These are phyloP conservation scores for Lumnitzera racemosa DNA, from an alignment of 345 rosid species.

Conservation along the genomic window DNA sequence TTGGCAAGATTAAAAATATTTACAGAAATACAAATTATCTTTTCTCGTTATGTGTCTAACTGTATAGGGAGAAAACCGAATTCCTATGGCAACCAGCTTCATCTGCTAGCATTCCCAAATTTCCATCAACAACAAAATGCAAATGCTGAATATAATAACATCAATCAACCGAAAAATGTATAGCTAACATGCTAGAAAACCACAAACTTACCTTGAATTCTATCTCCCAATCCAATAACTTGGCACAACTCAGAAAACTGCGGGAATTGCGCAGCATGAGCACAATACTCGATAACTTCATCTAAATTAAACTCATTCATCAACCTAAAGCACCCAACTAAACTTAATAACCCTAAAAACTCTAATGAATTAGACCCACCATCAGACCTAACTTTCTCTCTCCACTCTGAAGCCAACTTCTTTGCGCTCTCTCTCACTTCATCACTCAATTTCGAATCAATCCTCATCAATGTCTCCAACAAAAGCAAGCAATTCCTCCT, in stretches of 20 bases:
- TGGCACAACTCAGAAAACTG: conserved; percentile 38
- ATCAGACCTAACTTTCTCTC: conserved; percentile 17
- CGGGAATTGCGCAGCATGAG: conserved; percentile 28
- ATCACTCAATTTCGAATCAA: conserved; percentile 13
- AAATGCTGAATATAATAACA: too few species aligned
- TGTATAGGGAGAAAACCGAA: too few species aligned
- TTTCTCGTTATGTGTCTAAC: too few species aligned
- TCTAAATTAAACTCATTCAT: conserved; percentile 26
- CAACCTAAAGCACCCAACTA: conserved; percentile 47
- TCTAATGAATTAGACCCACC: conserved; percentile 23
- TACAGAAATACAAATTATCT: too few species aligned
- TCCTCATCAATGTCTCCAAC: conserved; percentile 43
- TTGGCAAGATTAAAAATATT: too few species aligned
- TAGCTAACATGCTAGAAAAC: too few species aligned
- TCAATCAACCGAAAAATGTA: too few species aligned
- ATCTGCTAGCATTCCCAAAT: too few species aligned
- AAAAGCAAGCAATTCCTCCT: conserved; percentile 46
- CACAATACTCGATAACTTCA: conserved; percentile 38
- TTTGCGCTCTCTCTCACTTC: conserved; percentile 51
- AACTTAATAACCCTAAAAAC: conserved; percentile 41
- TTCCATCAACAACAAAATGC: too few species aligned
- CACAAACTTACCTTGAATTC: conserved; percentile 27
- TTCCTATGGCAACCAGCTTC: too few species aligned
- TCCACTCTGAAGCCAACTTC: conserved; percentile 56
- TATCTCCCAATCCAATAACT: conserved; percentile 40